Percentiles rank a stretch among this genome's conserved stretches.
Evolutionary conservation across 129 eudicot genomes (phyloP).

Genomic region (Escallonia rubra): DNA sequence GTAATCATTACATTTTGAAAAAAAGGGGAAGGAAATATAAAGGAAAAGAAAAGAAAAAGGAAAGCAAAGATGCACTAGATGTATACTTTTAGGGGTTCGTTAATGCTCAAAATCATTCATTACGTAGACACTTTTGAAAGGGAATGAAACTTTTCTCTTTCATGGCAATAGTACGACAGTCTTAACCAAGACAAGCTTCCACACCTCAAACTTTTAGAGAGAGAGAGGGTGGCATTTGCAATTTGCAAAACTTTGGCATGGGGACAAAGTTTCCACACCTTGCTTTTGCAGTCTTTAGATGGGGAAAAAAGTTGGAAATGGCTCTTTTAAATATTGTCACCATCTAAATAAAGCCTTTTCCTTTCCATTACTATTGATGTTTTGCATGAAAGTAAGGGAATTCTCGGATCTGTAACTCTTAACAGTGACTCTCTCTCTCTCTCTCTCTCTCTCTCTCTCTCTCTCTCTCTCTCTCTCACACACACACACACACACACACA

Average conservation of each 20-base stretch:
- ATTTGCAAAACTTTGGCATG: slow-evolving; percentile 19
- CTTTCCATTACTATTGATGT: slow-evolving; percentile 26
- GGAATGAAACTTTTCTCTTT: slow-evolving; percentile 55
- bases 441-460: slow-evolving; percentile 19
- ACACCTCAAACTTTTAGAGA: slow-evolving; percentile 15
- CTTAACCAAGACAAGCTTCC: slow-evolving; percentile 39
- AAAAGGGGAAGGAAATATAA: slow-evolving; percentile 21
- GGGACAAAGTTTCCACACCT: slow-evolving; percentile 59
- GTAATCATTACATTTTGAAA: slow-evolving; percentile 31
- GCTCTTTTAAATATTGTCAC: slow-evolving; percentile 32
- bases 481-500: slow-evolving; percentile 14
- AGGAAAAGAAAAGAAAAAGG: slow-evolving; percentile 17
- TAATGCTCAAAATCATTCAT: slow-evolving; percentile 37
- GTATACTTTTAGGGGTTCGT: slow-evolving; percentile 37
- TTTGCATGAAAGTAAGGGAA: slow-evolving; percentile 77
- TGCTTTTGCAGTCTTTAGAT: slow-evolving; percentile 42
- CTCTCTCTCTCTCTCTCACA: slow-evolving; percentile 10
- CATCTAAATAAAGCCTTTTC: slow-evolving; percentile 23
- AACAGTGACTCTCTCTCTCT: slow-evolving; percentile 27
- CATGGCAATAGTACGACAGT: slow-evolving; percentile 20
- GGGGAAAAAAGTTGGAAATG: slow-evolving; percentile 12
- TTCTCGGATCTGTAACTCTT: slow-evolving; percentile 65
- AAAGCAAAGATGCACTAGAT: slow-evolving; percentile 31
- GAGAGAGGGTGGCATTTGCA: slow-evolving; percentile 6
- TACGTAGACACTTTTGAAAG: slow-evolving; percentile 42